A percentile compares a stretch with the other conserved stretches of the same genome.
phyloP scores from a whole-genome alignment of 2,329 filamentous ascomycete genomes.

The Pseudocercospora pini-densiflorae region DNA sequence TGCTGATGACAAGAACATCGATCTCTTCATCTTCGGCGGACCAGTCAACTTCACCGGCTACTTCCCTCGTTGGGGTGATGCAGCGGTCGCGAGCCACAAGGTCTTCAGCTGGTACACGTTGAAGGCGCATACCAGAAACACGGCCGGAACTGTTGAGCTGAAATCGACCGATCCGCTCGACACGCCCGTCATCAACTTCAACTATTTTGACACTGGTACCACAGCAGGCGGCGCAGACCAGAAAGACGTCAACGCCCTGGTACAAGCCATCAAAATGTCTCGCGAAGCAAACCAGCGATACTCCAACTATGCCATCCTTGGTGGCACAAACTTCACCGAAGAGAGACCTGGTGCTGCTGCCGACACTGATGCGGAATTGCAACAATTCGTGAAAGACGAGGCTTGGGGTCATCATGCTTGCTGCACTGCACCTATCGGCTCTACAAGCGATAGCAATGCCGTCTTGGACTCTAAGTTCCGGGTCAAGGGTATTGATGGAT shows the following conservation, averaged over 20 bases:
- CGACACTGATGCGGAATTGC: slow-evolving; percentile 49
- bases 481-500: slow-evolving; percentile 21
- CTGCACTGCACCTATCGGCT: slow-evolving; percentile 60
- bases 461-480: slow-evolving; percentile 25
- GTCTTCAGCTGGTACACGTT: slow-evolving; percentile 58
- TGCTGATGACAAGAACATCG: slow-evolving; percentile 51
- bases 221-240: slow-evolving; percentile 39
- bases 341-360: slow-evolving; percentile 48
- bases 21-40: slow-evolving; percentile 61
- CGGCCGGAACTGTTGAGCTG: slow-evolving; percentile 64
- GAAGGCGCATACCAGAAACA: slow-evolving; percentile 68
- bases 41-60: slow-evolving; percentile 60
- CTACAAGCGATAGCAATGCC: slow-evolving; percentile 29
- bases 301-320: slow-evolving; percentile 15
- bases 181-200: slow-evolving; percentile 65
- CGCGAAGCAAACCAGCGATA: slow-evolving; percentile 31
- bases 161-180: slow-evolving; percentile 66
- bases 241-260: slow-evolving; percentile 58
- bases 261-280: slow-evolving; percentile 45
- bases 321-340: slow-evolving; percentile 36
- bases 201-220: slow-evolving; percentile 60
- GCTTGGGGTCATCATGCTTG: slow-evolving; percentile 63
- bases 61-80: slow-evolving; percentile 58
- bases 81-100: slow-evolving; percentile 50
- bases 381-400: slow-evolving; percentile 49